A percentile compares a stretch with the other conserved stretches of the same genome.
phyloP scores from a whole-genome alignment of 179 eudicot genomes.

The Actinidia chinensis region DNA sequence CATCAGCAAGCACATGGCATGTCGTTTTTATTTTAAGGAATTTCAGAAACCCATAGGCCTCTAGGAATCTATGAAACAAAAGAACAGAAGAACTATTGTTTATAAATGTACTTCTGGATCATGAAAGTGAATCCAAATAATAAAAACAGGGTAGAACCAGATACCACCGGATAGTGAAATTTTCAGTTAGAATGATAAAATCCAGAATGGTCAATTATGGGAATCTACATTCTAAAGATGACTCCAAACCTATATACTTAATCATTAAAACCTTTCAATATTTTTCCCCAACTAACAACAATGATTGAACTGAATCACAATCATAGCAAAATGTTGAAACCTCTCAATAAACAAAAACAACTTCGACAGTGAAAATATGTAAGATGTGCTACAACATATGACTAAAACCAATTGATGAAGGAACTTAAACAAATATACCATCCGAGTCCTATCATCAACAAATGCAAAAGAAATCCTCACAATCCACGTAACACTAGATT shows the following conservation, averaged over 20 bases:
- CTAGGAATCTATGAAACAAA: not conserved
- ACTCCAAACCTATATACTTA: not conserved
- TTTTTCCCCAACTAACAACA: no score
- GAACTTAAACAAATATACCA: not conserved
- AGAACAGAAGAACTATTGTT: not conserved
- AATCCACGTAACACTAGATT: no score
- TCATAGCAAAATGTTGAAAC: slow-evolving; percentile 10
- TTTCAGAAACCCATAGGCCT: not conserved
- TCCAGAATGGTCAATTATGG: not conserved
- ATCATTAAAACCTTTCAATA: not conserved
- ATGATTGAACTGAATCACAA: not conserved
- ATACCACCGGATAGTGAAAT: not conserved
- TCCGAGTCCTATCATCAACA: not conserved
- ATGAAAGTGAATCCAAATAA: slow-evolving; percentile 1
- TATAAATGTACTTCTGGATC: not conserved
- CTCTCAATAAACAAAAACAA: no score
- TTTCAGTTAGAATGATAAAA: not conserved
- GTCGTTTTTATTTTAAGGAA: not conserved
- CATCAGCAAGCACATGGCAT: slow-evolving; percentile 1
- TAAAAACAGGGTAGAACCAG: not conserved
- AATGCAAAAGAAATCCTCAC: no score
- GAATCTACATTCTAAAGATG: not conserved
- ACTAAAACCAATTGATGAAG: not conserved
- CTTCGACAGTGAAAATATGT: not conserved
- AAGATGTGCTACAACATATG: no score